Percentiles rank a stretch among this genome's conserved stretches.
Conservation (phyloP, 2,329 filamentous ascomycete genomes). For the Neofusicoccum sp. region DNA sequence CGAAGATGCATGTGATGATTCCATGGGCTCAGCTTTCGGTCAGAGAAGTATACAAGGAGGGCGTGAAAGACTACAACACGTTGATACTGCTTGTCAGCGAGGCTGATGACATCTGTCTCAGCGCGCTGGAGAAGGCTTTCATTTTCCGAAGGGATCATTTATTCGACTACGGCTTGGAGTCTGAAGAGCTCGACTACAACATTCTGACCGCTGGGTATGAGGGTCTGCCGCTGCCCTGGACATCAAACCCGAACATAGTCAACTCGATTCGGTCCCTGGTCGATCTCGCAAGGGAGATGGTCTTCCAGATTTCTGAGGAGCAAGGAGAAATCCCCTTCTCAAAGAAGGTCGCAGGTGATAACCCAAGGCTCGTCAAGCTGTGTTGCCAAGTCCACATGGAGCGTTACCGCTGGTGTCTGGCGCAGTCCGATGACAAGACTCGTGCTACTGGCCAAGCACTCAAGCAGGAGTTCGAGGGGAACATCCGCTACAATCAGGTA, state of each 20-base stretch:
- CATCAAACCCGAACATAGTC: slow-evolving; percentile 58
- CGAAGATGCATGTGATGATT: slow-evolving; percentile 69
- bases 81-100: slow-evolving; percentile 55
- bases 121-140: slow-evolving; percentile 61
- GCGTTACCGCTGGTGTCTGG: slow-evolving; percentile 57
- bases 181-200: slow-evolving; percentile 57
- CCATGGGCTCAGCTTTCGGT: slow-evolving; percentile 77
- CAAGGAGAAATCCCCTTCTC: slow-evolving; percentile 26
- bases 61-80: slow-evolving; percentile 53
- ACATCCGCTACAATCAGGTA: slow-evolving; percentile 43
- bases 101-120: slow-evolving; percentile 71
- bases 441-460: slow-evolving; percentile 51
- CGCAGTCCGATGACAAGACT: slow-evolving; percentile 50
- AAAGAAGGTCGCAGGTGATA: slow-evolving; percentile 47
- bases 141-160: slow-evolving; percentile 71
- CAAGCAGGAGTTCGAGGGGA: slow-evolving; percentile 39
- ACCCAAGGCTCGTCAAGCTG: slow-evolving; percentile 54
- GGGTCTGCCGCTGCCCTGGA: slow-evolving; percentile 80
- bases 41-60: slow-evolving; percentile 67
- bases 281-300: slow-evolving; percentile 41
- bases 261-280: slow-evolving; percentile 39
- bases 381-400: slow-evolving; percentile 60
- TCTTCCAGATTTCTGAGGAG: slow-evolving; percentile 40
- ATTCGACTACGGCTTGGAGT: slow-evolving; percentile 67
- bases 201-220: slow-evolving; percentile 59